Conservation (phyloP, 805 yeast species). For the Limtongozyma cylindracea region DNA sequence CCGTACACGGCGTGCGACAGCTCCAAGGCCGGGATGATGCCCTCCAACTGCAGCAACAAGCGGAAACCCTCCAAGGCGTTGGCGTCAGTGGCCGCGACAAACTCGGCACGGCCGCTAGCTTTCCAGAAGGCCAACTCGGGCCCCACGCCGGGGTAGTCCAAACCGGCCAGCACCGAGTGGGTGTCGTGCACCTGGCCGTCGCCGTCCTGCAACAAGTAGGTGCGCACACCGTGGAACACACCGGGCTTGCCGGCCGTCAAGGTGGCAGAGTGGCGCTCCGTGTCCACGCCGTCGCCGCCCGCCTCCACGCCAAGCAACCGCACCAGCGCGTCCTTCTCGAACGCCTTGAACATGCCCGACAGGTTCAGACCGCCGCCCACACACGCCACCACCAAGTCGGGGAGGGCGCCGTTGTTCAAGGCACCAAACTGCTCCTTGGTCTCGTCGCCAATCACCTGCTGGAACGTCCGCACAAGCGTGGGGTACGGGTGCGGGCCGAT, state of each 20-base stretch:
- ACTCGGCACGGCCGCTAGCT: constrained; percentile 75
- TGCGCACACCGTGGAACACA: constrained; percentile 93
- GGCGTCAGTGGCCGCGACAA: constrained; percentile 86
- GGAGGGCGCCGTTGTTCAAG: constrained; percentile 59
- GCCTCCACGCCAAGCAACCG: constrained; percentile 89
- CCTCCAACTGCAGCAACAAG: constrained; percentile 75
- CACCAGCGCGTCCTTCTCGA: constrained; percentile 59
- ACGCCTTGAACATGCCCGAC: constrained; percentile 88
- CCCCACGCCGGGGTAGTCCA: constrained; percentile 98
- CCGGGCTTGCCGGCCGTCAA: constrained; percentile 90
- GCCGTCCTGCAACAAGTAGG: constrained; percentile 69
- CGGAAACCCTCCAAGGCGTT: constrained; percentile 84
- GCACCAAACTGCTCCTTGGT: constrained; percentile 75
- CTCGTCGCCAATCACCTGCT: constrained; percentile 87
- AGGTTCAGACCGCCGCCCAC: constrained; percentile 99
- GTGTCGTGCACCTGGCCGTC: constrained; percentile 98
- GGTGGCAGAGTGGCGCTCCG: constrained; percentile 83
- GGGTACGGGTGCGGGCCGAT: constrained; percentile 99
- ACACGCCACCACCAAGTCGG: constrained; percentile 91
- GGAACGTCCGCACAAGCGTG: constrained; percentile 93
- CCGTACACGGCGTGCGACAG: constrained; percentile 93
- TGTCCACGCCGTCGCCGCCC: constrained; percentile 91
- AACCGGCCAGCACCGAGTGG: constrained; percentile 94
- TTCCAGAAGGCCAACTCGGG: constrained; percentile 96
- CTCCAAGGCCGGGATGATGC: constrained; percentile 96